These are phyloP conservation scores for Solanum acaule DNA, from an alignment of 257 asterid genomes.

Conservation along the genomic window DNA sequence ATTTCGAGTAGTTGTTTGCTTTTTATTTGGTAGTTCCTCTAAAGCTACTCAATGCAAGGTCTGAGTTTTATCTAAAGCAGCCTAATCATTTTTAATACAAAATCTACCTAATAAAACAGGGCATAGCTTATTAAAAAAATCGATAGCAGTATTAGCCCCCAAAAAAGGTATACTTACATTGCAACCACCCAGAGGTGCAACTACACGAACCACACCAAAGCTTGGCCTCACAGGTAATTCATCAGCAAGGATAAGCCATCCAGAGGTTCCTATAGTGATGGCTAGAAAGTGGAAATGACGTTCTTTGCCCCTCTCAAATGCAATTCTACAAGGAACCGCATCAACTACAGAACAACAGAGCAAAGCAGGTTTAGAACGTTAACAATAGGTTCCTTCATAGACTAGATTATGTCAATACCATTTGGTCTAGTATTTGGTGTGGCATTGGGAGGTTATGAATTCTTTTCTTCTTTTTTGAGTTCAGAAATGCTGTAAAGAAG, in stretches of 20 bases:
- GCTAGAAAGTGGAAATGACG: conserved; percentile 74
- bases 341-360: conserved; percentile 42
- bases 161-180: conserved; percentile 45
- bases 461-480: neutral
- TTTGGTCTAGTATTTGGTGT: neutral
- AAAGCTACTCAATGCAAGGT: neutral
- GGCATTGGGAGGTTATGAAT: neutral
- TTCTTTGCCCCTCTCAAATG: conserved; percentile 97
- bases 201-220: conserved; percentile 68
- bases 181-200: conserved; percentile 91
- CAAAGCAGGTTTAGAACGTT: neutral
- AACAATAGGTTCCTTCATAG: neutral
- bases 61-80: neutral
- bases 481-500: neutral
- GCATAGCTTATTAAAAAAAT: neutral
- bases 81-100: neutral
- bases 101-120: neutral
- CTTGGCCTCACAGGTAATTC: conserved; percentile 45
- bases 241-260: conserved; percentile 90
- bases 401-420: neutral
- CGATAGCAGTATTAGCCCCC: conserved; percentile 12
- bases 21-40: neutral
- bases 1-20: neutral
- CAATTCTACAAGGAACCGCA: conserved; percentile 85
- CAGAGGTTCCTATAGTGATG: conserved; percentile 59